Percentiles rank a stretch among this genome's conserved stretches.
phyloP scores from a whole-genome alignment of 1,139 yeast species.

The Pichia sp. region DNA sequence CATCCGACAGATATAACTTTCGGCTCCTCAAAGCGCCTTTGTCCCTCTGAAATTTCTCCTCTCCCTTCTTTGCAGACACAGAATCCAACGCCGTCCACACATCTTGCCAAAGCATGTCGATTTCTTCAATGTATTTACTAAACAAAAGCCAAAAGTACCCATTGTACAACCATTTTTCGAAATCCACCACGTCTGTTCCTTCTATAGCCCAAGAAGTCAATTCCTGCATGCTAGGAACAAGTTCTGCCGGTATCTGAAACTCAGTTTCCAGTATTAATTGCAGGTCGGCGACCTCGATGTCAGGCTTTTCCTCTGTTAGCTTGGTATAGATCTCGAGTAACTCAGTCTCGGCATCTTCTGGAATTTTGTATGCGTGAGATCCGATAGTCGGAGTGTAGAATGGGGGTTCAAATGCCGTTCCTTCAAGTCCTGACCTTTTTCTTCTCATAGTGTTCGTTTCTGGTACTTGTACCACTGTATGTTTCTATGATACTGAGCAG shows the following conservation, averaged over 20 bases:
- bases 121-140: conserved; percentile 33
- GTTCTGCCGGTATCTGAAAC: conserved; percentile 23
- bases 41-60: too few species aligned
- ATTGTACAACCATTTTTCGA: conserved; percentile 38
- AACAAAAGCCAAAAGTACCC: conserved; percentile 39
- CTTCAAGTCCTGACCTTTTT: conserved; percentile 7
- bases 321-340: conserved; percentile 16
- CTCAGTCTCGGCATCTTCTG: conserved; percentile 15
- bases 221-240: conserved; percentile 25
- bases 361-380: conserved; percentile 16
- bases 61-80: neutral
- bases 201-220: conserved; percentile 29
- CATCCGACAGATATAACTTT: conserved; percentile 34
- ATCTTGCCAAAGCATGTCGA: conserved; percentile 40
- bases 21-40: conserved; percentile 4
- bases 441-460: too few species aligned
- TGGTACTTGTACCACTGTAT: too few species aligned
- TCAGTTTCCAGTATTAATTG: conserved; percentile 4
- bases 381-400: conserved; percentile 16
- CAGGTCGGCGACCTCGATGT: conserved; percentile 7
- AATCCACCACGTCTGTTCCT: conserved; percentile 36
- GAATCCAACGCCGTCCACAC: conserved; percentile 26
- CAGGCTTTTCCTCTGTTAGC: conserved; percentile 11
- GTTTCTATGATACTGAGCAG: neutral
- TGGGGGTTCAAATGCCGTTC: conserved; percentile 17